Evolutionary conservation across 2,329 filamentous ascomycete species (phyloP).

Genomic region (Cucurbitaria berberidis): DNA sequence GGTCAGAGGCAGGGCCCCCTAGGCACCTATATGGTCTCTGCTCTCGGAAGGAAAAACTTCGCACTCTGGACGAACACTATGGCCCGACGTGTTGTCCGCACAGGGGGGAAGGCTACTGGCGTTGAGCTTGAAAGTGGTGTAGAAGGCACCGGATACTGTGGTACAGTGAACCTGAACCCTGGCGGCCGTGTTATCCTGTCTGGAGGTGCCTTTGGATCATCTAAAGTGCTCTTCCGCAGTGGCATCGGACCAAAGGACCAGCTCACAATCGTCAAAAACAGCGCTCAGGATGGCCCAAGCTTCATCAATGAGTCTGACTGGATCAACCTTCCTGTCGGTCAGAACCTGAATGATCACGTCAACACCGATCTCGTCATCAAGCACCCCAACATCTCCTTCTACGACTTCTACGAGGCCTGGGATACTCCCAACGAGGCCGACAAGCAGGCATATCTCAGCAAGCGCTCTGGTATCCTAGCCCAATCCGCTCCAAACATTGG

Average conservation of each 20-base stretch:
- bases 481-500: constrained; percentile 71
- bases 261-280: constrained; percentile 54
- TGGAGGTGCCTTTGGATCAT: constrained; percentile 71
- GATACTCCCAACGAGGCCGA: constrained; percentile 51
- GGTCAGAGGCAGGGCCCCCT: constrained; percentile 73
- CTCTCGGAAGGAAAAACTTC: constrained; percentile 67
- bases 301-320: constrained; percentile 54
- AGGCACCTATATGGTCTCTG: constrained; percentile 72
- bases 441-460: constrained; percentile 50
- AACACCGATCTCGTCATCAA: constrained; percentile 63
- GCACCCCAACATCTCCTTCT: constrained; percentile 62
- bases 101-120: constrained; percentile 67
- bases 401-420: constrained; percentile 70
- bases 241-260: constrained; percentile 68
- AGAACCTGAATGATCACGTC: constrained; percentile 60
- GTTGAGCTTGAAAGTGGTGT: constrained; percentile 71
- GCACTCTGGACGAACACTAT: constrained; percentile 69
- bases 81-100: constrained; percentile 70
- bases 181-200: constrained; percentile 71
- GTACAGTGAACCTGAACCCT: constrained; percentile 65
- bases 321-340: constrained; percentile 60
- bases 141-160: constrained; percentile 59
- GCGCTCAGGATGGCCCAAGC: constrained; percentile 50
- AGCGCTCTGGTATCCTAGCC: constrained; percentile 65
- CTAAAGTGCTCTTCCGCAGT: constrained; percentile 71